Conservation (phyloP, 2,329 filamentous ascomycete species). For the Aspergillus sergii region DNA sequence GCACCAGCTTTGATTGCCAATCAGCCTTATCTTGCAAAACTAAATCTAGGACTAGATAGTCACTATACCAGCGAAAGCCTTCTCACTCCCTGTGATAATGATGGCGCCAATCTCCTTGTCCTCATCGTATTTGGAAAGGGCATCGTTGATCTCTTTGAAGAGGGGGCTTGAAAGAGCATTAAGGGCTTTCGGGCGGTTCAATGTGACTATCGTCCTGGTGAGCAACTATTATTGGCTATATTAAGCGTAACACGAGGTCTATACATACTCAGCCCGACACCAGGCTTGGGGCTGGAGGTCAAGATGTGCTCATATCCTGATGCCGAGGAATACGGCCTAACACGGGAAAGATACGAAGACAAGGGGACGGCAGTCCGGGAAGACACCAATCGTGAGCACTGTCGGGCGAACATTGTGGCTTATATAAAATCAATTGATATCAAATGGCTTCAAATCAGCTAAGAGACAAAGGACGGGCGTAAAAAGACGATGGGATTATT, state of each 20-base stretch:
- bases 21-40: not conserved
- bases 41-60: no score
- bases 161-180: conserved; percentile 92
- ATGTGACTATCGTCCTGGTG: conserved; percentile 64
- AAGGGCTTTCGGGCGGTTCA: conserved; percentile 92
- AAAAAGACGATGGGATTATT: not conserved
- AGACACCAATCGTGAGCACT: conserved; percentile 63
- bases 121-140: conserved; percentile 69
- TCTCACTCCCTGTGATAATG: conserved; percentile 83
- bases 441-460: not conserved
- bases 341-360: conserved; percentile 38
- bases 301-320: conserved; percentile 77
- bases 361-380: conserved; percentile 51
- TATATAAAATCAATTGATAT: not conserved
- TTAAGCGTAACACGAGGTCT: not conserved
- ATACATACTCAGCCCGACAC: conserved; percentile 78
- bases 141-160: conserved; percentile 84
- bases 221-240: not conserved
- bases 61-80: conserved; percentile 72
- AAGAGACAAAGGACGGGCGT: not conserved
- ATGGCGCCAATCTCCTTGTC: conserved; percentile 73
- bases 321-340: conserved; percentile 46
- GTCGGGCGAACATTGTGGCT: conserved; percentile 44
- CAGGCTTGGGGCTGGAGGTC: conserved; percentile 79
- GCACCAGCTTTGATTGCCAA: conserved; percentile 66